Evolutionary conservation across 139 green algal species (phyloP), one percentile per base, ranked within the genome.

Genomic region (Chlamydomonas eustigma): DNA sequence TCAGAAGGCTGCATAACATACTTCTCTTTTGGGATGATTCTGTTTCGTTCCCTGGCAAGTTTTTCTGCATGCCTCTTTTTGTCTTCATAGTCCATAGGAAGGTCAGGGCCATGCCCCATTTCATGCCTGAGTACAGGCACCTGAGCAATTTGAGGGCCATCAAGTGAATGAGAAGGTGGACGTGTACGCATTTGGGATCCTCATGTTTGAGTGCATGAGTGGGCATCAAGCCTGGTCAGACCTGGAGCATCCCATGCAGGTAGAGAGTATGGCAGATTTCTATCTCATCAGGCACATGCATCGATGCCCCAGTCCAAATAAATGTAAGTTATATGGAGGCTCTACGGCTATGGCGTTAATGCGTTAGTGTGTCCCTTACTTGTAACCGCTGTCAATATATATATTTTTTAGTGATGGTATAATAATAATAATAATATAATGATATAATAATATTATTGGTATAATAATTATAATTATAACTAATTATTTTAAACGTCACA

Each of bases 161-260:
- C 65, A 71, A 3, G 81, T 85, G 28, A 86, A 51, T 28, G 85
- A 89, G 39, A 82, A 80, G 71, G 85, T 89, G 64, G 85, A 89
- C 39, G 73, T 86, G 58, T 89, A 74, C 38, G 74, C 85, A 5
- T 93, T 93, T 81, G 87, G 71, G 4, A 81, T 95, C 39, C 81
- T 94, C 30, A 70, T 94, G 73, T 94, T 86, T 86, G 91, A 96
- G 81, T 88, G 82, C 78, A 73, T 90, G 30, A 89, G 83, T 18
- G 88, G 87, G 0, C 31, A 89, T 73, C 76, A 89, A 73, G 89
- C 92, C 0, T 96, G 92, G 92, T 28, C 37, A 2, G 74, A 83
- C 1, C 65, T 86, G 28, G 67, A 83, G 36, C 84, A 80, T 24
- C 88, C 86, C 44, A 94, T 96, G 89, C 90, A 94, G 80, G 77